Evolutionary conservation across 371 early-diverging fungal species (phyloP).

Genomic region (Mucor saturninus): DNA sequence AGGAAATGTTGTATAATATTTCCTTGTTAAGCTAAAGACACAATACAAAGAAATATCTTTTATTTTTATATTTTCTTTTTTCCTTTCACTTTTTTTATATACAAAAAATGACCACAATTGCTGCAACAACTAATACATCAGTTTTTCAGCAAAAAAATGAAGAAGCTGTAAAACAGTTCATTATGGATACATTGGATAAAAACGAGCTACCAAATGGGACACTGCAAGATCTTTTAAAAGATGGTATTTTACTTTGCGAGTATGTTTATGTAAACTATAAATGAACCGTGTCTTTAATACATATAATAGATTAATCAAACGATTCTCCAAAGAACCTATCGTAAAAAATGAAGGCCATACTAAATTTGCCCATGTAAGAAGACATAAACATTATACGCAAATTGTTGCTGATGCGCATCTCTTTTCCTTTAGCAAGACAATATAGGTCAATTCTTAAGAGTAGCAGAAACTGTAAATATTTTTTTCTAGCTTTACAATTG

Average conservation of each 20-base stretch:
- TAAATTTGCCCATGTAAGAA: constrained; percentile 27
- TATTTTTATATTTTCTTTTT: neutral
- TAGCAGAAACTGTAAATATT: constrained; percentile 52
- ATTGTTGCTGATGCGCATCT: neutral
- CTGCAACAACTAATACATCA: neutral
- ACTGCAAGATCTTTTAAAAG: constrained; percentile 46
- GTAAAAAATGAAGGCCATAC: constrained; percentile 28
- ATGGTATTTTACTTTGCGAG: constrained; percentile 54
- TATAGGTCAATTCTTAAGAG: constrained; percentile 67
- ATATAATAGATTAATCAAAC: constrained; percentile 19
- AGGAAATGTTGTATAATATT: constrained; percentile 17
- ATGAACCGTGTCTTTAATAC: neutral
- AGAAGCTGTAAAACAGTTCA: constrained; percentile 35
- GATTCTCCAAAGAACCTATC: constrained; percentile 23
- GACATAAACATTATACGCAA: no score
- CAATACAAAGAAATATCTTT: constrained; percentile 1
- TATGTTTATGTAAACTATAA: constrained; percentile 21
- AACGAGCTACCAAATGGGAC: constrained; percentile 32
- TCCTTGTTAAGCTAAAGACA: constrained; percentile 11
- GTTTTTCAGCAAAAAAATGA: constrained; percentile 23
- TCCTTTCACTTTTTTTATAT: neutral
- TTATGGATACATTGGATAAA: constrained; percentile 30
- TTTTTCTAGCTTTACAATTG: neutral
- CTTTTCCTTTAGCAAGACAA: constrained; percentile 77
- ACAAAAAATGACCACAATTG: constrained; percentile 5